phyloP scores from a whole-genome alignment of 306 rosid genomes.

The Astragalus glycyphyllos region DNA sequence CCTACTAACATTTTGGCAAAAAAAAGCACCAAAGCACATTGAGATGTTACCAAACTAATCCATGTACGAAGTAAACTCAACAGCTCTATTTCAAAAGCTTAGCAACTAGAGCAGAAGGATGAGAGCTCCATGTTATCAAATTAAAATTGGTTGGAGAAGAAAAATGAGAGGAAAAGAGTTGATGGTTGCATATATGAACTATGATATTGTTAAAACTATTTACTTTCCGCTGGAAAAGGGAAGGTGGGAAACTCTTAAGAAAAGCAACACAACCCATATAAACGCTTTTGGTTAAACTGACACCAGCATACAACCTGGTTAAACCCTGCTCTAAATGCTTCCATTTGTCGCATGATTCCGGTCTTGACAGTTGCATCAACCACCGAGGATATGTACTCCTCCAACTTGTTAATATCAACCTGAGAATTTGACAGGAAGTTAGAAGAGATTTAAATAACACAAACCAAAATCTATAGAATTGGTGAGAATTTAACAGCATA shows the following conservation, averaged over 20 bases:
- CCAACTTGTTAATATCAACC: constrained; percentile 84
- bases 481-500: constrained; percentile 43
- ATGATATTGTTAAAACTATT: too few species aligned
- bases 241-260: neutral
- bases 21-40: neutral
- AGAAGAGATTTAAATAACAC: neutral
- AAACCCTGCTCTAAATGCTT: constrained; percentile 88
- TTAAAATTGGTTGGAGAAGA: neutral
- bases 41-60: constrained; percentile 4
- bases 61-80: constrained; percentile 3
- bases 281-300: neutral
- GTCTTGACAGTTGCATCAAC: constrained; percentile 86
- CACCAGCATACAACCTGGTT: constrained; percentile 66
- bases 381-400: constrained; percentile 79
- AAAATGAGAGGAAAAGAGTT: neutral
- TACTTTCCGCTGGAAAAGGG: constrained; percentile 4
- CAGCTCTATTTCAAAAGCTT: neutral
- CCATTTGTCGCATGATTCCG: constrained; percentile 79
- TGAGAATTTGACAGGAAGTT: constrained; percentile 40
- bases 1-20: neutral
- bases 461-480: neutral
- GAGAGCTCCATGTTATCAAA: neutral
- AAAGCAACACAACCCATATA: neutral
- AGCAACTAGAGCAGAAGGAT: neutral
- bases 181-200: neutral